phyloP scores from a whole-genome alignment of 495 filamentous ascomycete genomes.

The Lepidopterella palustris region DNA sequence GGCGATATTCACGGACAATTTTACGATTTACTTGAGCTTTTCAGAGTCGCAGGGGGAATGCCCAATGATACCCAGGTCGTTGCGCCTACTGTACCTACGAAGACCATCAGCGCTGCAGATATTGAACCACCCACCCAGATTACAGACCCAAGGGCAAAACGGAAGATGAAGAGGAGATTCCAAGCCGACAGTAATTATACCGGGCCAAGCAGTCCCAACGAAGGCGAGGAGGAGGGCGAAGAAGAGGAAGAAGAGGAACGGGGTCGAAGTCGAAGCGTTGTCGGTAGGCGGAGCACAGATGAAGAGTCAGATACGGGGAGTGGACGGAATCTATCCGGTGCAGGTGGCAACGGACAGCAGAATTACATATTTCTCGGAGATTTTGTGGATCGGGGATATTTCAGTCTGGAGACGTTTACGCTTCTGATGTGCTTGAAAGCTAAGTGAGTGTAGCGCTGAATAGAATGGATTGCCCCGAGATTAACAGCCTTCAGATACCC shows the following conservation, averaged over 20 bases:
- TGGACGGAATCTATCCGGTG: constrained; percentile 23
- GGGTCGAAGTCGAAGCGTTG: constrained; percentile 36
- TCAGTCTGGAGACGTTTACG: constrained; percentile 94
- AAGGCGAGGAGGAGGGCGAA: constrained; percentile 45
- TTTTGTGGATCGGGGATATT: constrained; percentile 96
- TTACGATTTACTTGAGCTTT: constrained; percentile 95
- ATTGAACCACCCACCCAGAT: constrained; percentile 83
- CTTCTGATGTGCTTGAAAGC: constrained; percentile 93
- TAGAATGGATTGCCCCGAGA: not conserved
- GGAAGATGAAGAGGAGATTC: constrained; percentile 58
- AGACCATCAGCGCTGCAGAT: constrained; percentile 73
- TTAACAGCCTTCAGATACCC: constrained; percentile 60
- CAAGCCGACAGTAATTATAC: constrained; percentile 38
- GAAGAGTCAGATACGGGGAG: constrained; percentile 20
- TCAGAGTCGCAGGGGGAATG: constrained; percentile 93
- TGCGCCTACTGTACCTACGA: constrained; percentile 33
- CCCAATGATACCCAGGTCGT: constrained; percentile 67
- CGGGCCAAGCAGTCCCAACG: constrained; percentile 34
- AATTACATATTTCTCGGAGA: constrained; percentile 97
- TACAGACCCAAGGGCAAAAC: constrained; percentile 73
- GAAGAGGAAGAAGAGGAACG: constrained; percentile 43
- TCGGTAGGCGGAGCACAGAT: constrained; percentile 28
- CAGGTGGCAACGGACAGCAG: constrained; percentile 49
- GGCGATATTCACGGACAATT: constrained; percentile 99
- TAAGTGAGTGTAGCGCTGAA: constrained; percentile 53